phyloP scores from a whole-genome alignment of 148 eudicot species.

The Vaccinium darrowii region DNA sequence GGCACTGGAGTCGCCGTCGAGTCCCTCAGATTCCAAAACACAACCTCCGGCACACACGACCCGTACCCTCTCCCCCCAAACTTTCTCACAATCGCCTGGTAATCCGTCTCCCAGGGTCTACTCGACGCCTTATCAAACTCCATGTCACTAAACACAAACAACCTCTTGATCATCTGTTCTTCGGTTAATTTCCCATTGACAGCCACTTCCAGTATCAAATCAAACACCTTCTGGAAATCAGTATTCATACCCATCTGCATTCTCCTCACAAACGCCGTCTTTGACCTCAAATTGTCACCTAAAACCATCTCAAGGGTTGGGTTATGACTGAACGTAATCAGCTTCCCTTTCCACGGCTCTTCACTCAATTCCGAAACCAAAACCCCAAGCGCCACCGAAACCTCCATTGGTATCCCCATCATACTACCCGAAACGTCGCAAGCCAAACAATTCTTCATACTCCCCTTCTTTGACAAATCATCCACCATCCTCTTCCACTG shows the following conservation, averaged over 20 bases:
- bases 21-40: slow-evolving; percentile 36
- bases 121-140: slow-evolving; percentile 39
- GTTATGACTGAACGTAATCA: slow-evolving; percentile 34
- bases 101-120: slow-evolving; percentile 38
- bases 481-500: slow-evolving; percentile 58
- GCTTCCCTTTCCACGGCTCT: slow-evolving; percentile 41
- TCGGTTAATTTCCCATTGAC: slow-evolving; percentile 23
- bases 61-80: slow-evolving; percentile 19
- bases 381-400: slow-evolving; percentile 37
- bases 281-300: slow-evolving; percentile 22
- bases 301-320: slow-evolving; percentile 30
- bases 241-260: slow-evolving; percentile 30
- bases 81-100: slow-evolving; percentile 30
- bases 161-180: slow-evolving; percentile 43
- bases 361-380: slow-evolving; percentile 36
- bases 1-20: slow-evolving; percentile 31
- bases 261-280: slow-evolving; percentile 22
- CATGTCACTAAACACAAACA: slow-evolving; percentile 55
- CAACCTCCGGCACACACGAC: slow-evolving; percentile 29
- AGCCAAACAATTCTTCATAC: slow-evolving; percentile 40
- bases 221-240: slow-evolving; percentile 45
- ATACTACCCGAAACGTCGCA: slow-evolving; percentile 52
- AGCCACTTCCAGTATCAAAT: slow-evolving; percentile 39
- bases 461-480: slow-evolving; percentile 37
- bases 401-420: slow-evolving; percentile 41